A percentile compares a stretch with the other conserved stretches of the same genome.
phyloP scores from a whole-genome alignment of 768 basidiomycete genomes.

The Mycena venus region DNA sequence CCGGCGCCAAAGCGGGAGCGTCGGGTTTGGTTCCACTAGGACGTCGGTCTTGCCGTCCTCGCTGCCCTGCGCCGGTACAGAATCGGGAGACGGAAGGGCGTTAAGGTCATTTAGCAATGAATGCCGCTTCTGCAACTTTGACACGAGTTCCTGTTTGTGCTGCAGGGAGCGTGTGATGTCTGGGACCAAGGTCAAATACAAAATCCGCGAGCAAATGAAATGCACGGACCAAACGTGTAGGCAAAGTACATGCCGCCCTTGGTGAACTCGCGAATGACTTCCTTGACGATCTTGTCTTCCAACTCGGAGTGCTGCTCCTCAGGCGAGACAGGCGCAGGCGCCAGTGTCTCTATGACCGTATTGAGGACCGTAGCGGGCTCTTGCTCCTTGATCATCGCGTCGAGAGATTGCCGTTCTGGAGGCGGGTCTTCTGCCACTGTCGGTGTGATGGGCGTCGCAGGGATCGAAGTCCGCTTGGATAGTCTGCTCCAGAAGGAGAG shows the following conservation, averaged over 20 bases:
- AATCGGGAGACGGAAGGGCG: slow-evolving; percentile 55
- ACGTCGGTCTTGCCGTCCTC: slow-evolving; percentile 59
- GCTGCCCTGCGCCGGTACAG: slow-evolving; percentile 33
- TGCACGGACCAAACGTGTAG: slow-evolving; percentile 80
- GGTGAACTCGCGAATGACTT: slow-evolving; percentile 81
- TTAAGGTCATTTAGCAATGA: slow-evolving; percentile 73
- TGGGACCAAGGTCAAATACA: slow-evolving; percentile 41
- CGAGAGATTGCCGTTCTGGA: slow-evolving; percentile 45
- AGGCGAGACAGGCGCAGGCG: slow-evolving; percentile 69
- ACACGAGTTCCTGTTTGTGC: slow-evolving; percentile 78
- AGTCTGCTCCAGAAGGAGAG: slow-evolving; percentile 83
- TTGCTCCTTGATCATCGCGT: slow-evolving; percentile 61
- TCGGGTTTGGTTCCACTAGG: slow-evolving; percentile 79
- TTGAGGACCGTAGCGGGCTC: slow-evolving; percentile 68
- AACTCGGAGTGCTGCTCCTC: slow-evolving; percentile 83
- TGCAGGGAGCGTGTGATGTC: slow-evolving; percentile 89
- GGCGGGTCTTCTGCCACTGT: slow-evolving; percentile 1
- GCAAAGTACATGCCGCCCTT: slow-evolving; percentile 94
- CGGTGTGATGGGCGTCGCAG: slow-evolving; percentile 21
- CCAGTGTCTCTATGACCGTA: slow-evolving; percentile 69
- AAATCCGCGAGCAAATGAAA: not conserved
- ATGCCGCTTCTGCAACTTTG: slow-evolving; percentile 70
- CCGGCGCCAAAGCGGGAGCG: slow-evolving; percentile 90
- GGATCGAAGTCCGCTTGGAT: slow-evolving; percentile 59
- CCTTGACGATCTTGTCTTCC: slow-evolving; percentile 86